phyloP scores from a whole-genome alignment of 495 filamentous ascomycete species.

The Annulohypoxylon stygium region DNA sequence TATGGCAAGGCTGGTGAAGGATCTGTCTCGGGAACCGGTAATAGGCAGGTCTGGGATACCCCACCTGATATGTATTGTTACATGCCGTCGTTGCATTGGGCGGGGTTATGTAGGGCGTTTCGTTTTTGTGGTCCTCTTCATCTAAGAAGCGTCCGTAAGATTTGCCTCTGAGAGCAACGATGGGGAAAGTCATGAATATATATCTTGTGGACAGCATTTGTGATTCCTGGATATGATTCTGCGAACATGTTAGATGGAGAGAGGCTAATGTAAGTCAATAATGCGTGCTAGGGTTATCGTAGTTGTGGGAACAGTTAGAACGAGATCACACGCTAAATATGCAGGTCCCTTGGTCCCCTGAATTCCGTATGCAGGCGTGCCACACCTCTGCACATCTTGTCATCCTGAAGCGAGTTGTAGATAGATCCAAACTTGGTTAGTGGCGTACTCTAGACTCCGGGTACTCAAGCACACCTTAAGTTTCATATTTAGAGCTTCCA shows the following conservation, averaged over 20 bases:
- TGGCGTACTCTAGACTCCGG: slow-evolving; percentile 27
- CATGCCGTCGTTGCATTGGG: slow-evolving; percentile 42
- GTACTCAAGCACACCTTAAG: slow-evolving; percentile 17
- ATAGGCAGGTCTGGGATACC: slow-evolving; percentile 24
- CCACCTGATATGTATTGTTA: slow-evolving; percentile 32
- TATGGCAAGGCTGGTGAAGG: slow-evolving; percentile 27
- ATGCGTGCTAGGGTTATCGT: slow-evolving; percentile 36
- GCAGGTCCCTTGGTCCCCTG: slow-evolving; percentile 45
- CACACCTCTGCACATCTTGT: slow-evolving; percentile 36
- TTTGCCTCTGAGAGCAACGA: neutral
- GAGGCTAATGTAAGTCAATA: slow-evolving; percentile 11
- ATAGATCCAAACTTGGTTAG: slow-evolving; percentile 33
- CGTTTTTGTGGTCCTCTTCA: slow-evolving; percentile 13
- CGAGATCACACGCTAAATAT: slow-evolving; percentile 40
- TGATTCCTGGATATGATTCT: slow-evolving; percentile 4
- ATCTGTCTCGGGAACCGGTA: slow-evolving; percentile 39
- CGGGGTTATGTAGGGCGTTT: slow-evolving; percentile 8
- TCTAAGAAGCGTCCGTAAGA: neutral
- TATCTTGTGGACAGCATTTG: neutral
- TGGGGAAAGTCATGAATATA: neutral
- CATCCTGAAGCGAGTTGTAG: slow-evolving; percentile 16
- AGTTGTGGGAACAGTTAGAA: slow-evolving; percentile 24
- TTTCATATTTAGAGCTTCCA: slow-evolving; percentile 28
- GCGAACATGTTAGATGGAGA: slow-evolving; percentile 11
- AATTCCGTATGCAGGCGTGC: slow-evolving; percentile 41